A percentile compares a stretch with the other conserved stretches of the same genome.
These are phyloP conservation scores for Tetracladium setigerum DNA, from an alignment of 495 filamentous ascomycete genomes.

Conservation along the genomic window DNA sequence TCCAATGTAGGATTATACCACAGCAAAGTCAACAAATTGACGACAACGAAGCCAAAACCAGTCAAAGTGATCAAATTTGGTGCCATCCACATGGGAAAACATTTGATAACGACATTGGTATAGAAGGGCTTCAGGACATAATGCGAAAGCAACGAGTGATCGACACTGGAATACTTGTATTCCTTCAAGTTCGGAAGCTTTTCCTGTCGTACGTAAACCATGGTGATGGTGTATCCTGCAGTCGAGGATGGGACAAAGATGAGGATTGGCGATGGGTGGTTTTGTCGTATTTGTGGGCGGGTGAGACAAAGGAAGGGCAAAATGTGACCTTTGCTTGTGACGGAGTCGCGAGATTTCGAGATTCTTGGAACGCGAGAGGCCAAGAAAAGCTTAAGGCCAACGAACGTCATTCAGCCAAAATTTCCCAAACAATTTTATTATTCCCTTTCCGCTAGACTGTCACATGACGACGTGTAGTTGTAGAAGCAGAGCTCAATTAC, in stretches of 20 bases:
- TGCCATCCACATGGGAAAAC: conserved; percentile 95
- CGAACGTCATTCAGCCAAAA: too few relatives aligned
- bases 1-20: conserved; percentile 96
- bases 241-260: neutral
- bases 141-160: conserved; percentile 79
- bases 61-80: conserved; percentile 77
- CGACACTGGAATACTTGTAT: conserved; percentile 89
- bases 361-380: too few relatives aligned
- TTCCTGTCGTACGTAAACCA: conserved; percentile 87
- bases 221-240: conserved; percentile 24
- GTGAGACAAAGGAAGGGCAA: too few relatives aligned
- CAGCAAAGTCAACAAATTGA: conserved; percentile 86
- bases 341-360: too few relatives aligned
- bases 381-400: too few relatives aligned
- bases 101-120: conserved; percentile 84
- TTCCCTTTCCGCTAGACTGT: too few relatives aligned
- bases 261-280: neutral
- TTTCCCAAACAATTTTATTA: too few relatives aligned
- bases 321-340: too few relatives aligned
- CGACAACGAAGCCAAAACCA: conserved; percentile 84
- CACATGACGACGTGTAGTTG: too few relatives aligned
- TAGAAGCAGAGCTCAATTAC: too few relatives aligned
- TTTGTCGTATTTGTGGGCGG: neutral
- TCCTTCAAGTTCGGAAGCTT: conserved; percentile 77
- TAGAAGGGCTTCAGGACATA: conserved; percentile 98